A percentile compares a stretch with the other conserved stretches of the same genome.
These are phyloP conservation scores for Porpolomopsis calyptriformis DNA, from an alignment of 768 basidiomycete species.

Conservation along the genomic window DNA sequence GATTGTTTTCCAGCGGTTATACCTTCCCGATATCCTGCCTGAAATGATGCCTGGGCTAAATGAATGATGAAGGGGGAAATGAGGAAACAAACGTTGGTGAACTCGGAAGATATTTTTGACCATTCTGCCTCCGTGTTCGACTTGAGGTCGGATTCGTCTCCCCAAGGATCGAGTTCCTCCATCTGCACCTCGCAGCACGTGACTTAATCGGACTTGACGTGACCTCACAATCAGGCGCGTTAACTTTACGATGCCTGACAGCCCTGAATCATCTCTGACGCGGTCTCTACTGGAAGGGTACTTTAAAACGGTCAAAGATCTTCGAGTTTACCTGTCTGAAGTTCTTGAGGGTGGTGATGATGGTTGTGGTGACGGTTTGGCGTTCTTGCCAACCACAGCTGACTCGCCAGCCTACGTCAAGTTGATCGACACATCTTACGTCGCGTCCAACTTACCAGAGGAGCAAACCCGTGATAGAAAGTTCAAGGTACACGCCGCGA, in stretches of 20 bases:
- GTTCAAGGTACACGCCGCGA: constrained; percentile 26
- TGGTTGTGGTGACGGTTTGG: neutral
- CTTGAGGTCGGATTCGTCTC: constrained; percentile 28
- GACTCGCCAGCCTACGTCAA: constrained; percentile 22
- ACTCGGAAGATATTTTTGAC: constrained; percentile 55
- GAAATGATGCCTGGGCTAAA: constrained; percentile 3
- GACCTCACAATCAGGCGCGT: no score
- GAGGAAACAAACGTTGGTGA: constrained; percentile 48
- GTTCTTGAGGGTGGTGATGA: constrained; percentile 20
- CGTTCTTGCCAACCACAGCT: constrained; percentile 11
- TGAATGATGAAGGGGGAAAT: neutral
- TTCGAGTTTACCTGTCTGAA: constrained; percentile 29
- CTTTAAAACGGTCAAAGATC: constrained; percentile 29
- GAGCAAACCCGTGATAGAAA: constrained; percentile 9
- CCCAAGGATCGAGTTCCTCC: constrained; percentile 35
- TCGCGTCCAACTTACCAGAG: constrained; percentile 26
- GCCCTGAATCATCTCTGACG: constrained; percentile 12
- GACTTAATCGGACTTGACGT: neutral
- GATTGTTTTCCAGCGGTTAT: constrained; percentile 87
- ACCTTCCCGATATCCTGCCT: constrained; percentile 96
- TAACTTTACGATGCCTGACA: neutral
- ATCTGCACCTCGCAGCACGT: neutral
- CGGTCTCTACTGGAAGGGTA: constrained; percentile 32
- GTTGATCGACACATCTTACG: constrained; percentile 37
- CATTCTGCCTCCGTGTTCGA: constrained; percentile 45